These are phyloP conservation scores for Neonectria magnoliae DNA, from an alignment of 2,329 filamentous ascomycete genomes.

Conservation along the genomic window DNA sequence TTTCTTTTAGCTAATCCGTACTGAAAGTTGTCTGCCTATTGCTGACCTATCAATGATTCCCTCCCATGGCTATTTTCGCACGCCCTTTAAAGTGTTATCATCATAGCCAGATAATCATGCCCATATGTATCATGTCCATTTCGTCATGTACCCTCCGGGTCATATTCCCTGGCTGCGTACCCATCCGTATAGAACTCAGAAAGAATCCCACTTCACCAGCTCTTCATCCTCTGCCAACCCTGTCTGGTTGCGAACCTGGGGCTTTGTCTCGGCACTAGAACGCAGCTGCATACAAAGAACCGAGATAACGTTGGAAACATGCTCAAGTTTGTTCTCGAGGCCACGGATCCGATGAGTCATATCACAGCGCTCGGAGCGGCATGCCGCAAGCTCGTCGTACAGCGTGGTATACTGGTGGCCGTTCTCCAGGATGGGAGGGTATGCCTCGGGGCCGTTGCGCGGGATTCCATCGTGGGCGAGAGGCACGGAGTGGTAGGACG, in stretches of 20 bases:
- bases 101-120: background rate
- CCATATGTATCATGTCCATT: background rate
- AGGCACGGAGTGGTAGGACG: background rate
- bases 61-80: background rate
- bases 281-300: constrained; percentile 1
- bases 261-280: background rate
- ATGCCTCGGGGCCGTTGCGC: background rate
- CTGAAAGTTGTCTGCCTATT: background rate
- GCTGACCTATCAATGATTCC: background rate
- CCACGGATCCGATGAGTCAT: background rate
- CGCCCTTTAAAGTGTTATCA: background rate
- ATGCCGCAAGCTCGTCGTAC: background rate
- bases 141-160: background rate
- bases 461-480: background rate
- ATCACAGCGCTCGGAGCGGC: background rate
- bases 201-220: background rate
- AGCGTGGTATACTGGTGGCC: background rate
- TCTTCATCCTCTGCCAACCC: background rate
- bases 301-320: background rate
- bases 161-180: background rate
- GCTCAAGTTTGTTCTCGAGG: constrained; percentile 1
- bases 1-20: background rate
- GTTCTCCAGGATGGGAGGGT: background rate
- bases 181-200: background rate
- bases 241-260: background rate